Base-by-base conservation (phyloP, 1,284 basidiomycete species). In the Stygiomarasmius scandens region DNA sequence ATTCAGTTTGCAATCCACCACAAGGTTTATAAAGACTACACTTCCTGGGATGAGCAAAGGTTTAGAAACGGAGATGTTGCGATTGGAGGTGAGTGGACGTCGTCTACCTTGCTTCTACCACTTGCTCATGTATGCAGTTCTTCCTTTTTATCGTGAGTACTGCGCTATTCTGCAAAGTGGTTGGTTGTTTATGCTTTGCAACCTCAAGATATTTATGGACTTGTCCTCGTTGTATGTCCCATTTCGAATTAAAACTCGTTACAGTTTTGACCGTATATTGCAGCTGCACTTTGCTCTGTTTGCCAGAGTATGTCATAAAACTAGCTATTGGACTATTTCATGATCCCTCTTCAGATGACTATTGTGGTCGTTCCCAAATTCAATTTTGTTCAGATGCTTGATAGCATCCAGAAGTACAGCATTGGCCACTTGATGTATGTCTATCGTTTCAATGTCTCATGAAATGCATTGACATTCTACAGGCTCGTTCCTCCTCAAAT, bases 351-450 rank as follows among this genome's bases (percentile, higher is more conserved):
- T 47, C 52, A 87, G 86, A 74, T 85, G 49, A 75, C 82, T 0
- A 59, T 89, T 14, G 86, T 93, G 2, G 79, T 92, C 9, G 71
- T 86, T 3, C 82, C 85, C 19, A 88, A 81, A 67, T 93, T 91
- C 67, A 82, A 81, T 55, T 82, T 90, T 54, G 68, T 74, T 24
- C 74, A 75, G 20, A 85, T 89, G 69, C 77, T 90, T 56, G 74
- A 82, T 46, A 86, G 83, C 61, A 83, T 92, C 60, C 74, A 80
- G 58, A 78, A 76, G 32, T 81, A 88, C 72, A 78, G 77, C 54
- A 83, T 89, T 62, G 85, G 82, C 3, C 80, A 87, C 63, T 71
- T 89, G 23, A 73, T 81, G 87, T 88, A 66, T 48, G 84, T 68
- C 4, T 3, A 24, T 51, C 29, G 27, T 59, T 25, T 20, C 46